These are phyloP conservation scores for Sarocladiaceae sp. DNA, from an alignment of 2,329 filamentous ascomycete genomes.

Conservation along the genomic window DNA sequence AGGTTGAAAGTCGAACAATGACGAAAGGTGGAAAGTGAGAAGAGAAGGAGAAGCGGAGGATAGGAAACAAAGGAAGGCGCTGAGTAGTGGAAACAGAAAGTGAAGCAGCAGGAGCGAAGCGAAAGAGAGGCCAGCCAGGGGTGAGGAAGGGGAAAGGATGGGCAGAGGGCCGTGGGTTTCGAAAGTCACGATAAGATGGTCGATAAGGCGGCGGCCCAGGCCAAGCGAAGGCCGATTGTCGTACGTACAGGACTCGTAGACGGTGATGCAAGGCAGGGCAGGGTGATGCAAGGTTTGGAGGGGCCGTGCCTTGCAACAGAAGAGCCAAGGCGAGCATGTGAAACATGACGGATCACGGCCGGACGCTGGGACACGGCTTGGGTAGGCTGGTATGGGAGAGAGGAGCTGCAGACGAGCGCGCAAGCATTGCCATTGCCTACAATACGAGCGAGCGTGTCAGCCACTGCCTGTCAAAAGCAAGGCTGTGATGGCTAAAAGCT, in stretches of 20 bases:
- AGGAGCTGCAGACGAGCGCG: too few species aligned
- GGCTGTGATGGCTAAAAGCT: too few species aligned
- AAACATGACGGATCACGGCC: slow-evolving; percentile 4
- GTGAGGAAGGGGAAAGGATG: not conserved
- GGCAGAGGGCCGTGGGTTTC: not conserved
- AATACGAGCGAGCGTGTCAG: too few species aligned
- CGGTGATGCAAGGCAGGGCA: not conserved
- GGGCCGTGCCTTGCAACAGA: not conserved
- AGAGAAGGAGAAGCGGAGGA: slow-evolving; percentile 8
- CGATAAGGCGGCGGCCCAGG: slow-evolving; percentile 2
- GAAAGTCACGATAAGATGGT: slow-evolving; percentile 1
- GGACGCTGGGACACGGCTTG: not conserved
- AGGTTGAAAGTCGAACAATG: slow-evolving; percentile 5
- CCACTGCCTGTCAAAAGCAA: too few species aligned
- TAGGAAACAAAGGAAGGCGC: slow-evolving; percentile 4
- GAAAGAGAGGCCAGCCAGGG: slow-evolving; percentile 1
- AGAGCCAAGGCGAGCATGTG: not conserved
- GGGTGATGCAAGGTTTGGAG: not conserved
- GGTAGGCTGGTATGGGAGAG: not conserved
- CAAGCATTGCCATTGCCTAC: not conserved
- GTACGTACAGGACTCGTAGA: not conserved
- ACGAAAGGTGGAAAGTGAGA: slow-evolving; percentile 5
- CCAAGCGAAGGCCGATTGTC: not conserved
- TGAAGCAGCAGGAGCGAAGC: too few species aligned
- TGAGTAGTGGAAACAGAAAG: slow-evolving; percentile 3